Percentiles rank a stretch among this genome's conserved stretches.
phyloP scores from a whole-genome alignment of 257 asterid genomes.

The Ajuga chamaepitys region DNA sequence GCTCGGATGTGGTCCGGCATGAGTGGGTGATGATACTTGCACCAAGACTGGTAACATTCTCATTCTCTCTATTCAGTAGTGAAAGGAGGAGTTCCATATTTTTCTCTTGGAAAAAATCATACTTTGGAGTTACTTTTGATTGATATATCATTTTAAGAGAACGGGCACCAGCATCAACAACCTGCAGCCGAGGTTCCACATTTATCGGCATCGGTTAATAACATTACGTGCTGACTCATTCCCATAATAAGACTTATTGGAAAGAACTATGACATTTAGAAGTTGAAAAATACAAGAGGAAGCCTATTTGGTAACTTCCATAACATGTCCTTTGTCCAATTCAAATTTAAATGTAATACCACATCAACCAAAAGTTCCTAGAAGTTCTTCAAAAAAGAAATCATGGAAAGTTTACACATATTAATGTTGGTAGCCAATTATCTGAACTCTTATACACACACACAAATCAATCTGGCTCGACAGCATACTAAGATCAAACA shows the following conservation, averaged over 20 bases:
- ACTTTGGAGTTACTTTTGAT: slow-evolving; percentile 76
- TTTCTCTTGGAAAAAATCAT: slow-evolving; percentile 56
- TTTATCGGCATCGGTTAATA: slow-evolving; percentile 6
- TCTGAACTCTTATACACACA: neutral
- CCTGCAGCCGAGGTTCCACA: slow-evolving; percentile 45
- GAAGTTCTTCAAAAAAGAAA: neutral
- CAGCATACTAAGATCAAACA: neutral
- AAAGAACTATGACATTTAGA: neutral
- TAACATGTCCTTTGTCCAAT: neutral
- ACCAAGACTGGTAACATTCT: slow-evolving; percentile 86
- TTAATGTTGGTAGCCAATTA: neutral
- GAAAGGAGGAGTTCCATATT: slow-evolving; percentile 70
- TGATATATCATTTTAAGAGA: slow-evolving; percentile 89
- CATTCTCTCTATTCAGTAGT: slow-evolving; percentile 62
- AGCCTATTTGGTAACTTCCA: neutral
- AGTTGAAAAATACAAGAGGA: slow-evolving; percentile 5
- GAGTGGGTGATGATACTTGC: slow-evolving; percentile 85
- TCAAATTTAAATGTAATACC: neutral
- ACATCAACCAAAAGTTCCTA: neutral
- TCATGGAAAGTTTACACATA: neutral
- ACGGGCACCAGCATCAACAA: slow-evolving; percentile 90
- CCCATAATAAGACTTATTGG: neutral
- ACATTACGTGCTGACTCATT: neutral
- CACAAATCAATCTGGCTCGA: neutral
- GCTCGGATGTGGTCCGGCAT: slow-evolving; percentile 65